Evolutionary conservation across 192 early-diverging fungal genomes (phyloP).

Genomic region (Paraglomus occultum): DNA sequence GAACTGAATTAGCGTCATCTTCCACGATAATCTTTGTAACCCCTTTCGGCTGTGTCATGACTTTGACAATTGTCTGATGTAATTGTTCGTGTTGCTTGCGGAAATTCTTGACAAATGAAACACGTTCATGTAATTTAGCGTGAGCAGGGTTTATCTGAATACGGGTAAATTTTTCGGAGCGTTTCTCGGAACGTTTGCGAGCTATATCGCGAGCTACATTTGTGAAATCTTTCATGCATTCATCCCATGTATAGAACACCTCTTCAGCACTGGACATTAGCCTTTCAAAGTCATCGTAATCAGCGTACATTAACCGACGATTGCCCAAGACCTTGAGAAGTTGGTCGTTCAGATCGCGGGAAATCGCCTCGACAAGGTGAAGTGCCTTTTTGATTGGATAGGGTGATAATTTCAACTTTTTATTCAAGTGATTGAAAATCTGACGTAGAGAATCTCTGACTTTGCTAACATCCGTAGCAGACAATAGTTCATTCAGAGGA

Average conservation of each 20-base stretch:
- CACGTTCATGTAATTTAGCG: slow-evolving; percentile 88
- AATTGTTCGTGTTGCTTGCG: slow-evolving; percentile 97
- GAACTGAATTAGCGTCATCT: slow-evolving; percentile 36
- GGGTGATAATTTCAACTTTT: slow-evolving; percentile 94
- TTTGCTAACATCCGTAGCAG: slow-evolving; percentile 89
- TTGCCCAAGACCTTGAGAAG: slow-evolving; percentile 83
- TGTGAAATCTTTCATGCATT: slow-evolving; percentile 92
- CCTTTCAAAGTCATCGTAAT: slow-evolving; percentile 88
- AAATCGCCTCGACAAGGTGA: slow-evolving; percentile 92
- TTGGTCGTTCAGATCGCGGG: slow-evolving; percentile 92
- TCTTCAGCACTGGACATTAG: slow-evolving; percentile 79
- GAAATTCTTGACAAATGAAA: slow-evolving; percentile 88
- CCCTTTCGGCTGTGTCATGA: slow-evolving; percentile 71
- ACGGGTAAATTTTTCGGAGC: slow-evolving; percentile 87
- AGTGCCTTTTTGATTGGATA: slow-evolving; percentile 90
- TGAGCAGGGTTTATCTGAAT: slow-evolving; percentile 95
- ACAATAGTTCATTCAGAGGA: slow-evolving; percentile 93
- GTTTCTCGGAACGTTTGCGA: slow-evolving; percentile 85
- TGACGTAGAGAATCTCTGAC: slow-evolving; percentile 69
- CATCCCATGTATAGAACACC: slow-evolving; percentile 93
- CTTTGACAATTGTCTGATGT: slow-evolving; percentile 91
- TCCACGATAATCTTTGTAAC: slow-evolving; percentile 37
- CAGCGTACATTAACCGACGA: slow-evolving; percentile 91
- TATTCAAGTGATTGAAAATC: slow-evolving; percentile 96
- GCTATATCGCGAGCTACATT: slow-evolving; percentile 93